A percentile compares a stretch with the other conserved stretches of the same genome.
Evolutionary conservation across 176 grass and related monocot genomes (phyloP).

Genomic region (Saccharum spontaneum): DNA sequence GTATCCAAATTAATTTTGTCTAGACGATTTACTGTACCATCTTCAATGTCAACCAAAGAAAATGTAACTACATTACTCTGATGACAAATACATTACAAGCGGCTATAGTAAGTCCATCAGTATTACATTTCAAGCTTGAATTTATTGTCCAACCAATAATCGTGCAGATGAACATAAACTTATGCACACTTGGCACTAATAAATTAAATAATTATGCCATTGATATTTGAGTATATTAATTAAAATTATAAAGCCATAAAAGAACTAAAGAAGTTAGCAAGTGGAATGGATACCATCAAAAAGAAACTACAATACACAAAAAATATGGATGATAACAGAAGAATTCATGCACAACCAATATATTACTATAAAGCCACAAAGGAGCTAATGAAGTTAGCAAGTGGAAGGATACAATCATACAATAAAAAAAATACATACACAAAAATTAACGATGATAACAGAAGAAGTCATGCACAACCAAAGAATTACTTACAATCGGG

Average conservation of each 20-base stretch:
- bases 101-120: neutral
- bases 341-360: neutral
- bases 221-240: conserved; percentile 8
- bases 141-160: neutral
- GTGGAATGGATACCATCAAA: neutral
- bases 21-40: neutral
- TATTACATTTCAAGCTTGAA: neutral
- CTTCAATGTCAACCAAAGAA: neutral
- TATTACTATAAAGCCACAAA: neutral
- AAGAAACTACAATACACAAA: neutral
- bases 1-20: conserved; percentile 1
- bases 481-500: conserved; percentile 72
- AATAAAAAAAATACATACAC: neutral
- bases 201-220: neutral
- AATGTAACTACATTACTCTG: neutral
- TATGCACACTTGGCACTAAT: neutral
- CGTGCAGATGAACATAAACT: neutral
- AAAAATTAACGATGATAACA: neutral
- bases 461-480: neutral
- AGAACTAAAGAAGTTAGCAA: neutral
- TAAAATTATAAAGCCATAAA: neutral
- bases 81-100: neutral
- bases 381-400: neutral
- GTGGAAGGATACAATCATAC: conserved; percentile 7
- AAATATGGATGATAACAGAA: neutral